phyloP scores from a whole-genome alignment of 108 stramenopile species.

The Nitzschia putrida region DNA sequence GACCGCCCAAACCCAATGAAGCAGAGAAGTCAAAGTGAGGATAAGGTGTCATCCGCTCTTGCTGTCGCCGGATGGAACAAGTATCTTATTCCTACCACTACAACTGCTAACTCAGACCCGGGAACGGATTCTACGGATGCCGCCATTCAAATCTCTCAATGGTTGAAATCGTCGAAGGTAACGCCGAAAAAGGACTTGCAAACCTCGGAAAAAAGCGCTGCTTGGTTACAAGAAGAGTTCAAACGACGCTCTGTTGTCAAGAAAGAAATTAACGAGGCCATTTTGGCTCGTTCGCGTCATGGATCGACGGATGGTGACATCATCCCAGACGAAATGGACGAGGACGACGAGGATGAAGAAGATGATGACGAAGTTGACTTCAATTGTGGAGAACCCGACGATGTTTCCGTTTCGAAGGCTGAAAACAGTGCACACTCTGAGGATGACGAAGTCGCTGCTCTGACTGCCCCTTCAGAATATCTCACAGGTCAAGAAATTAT shows the following conservation, averaged over 20 bases:
- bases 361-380: not conserved
- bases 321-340: not conserved
- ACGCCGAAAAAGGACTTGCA: conserved; percentile 41
- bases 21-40: conserved; percentile 1
- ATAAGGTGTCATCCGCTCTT: not conserved
- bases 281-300: conserved; percentile 13
- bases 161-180: conserved; percentile 16
- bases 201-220: conserved; percentile 35
- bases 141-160: not conserved
- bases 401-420: not conserved
- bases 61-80: conserved; percentile 11
- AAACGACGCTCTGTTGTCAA: conserved; percentile 29
- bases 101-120: not conserved
- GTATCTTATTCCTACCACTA: not conserved
- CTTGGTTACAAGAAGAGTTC: conserved; percentile 35
- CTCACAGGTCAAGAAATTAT: not conserved
- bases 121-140: not conserved
- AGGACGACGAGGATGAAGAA: not conserved
- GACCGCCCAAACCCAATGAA: not conserved
- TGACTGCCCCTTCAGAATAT: conserved; percentile 12
- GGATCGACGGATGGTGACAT: not conserved
- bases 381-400: not conserved
- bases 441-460: conserved; percentile 35
- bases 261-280: conserved; percentile 36
- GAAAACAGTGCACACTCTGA: conserved; percentile 1